Evolutionary conservation across 176 grass and related monocot genomes (phyloP), one percentile per base, ranked within the genome.

Genomic region (Leersia perrieri): DNA sequence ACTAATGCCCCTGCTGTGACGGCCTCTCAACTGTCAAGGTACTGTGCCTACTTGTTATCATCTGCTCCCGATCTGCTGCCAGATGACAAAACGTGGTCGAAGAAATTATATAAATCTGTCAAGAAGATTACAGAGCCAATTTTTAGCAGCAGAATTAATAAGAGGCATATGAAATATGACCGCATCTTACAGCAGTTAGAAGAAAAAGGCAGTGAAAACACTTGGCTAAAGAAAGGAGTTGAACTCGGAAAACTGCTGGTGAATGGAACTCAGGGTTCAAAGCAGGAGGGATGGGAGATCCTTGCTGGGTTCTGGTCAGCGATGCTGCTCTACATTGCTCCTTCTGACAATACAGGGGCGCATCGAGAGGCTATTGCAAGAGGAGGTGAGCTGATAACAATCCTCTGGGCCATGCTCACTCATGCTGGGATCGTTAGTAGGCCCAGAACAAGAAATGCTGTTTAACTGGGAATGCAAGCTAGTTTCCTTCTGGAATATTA

Each of bases 121-220:
- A 20, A 65, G 29, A 33, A 33, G 30, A 65, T 65, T 5, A 12
- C 9, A 13, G 6, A 33, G 6, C 30, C 62, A 7, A 65, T 65
- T 65, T 64, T 65, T 5, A 65, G 30, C 0, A 1, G 15, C 0
- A 0, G 14, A n/a, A n/a, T n/a, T 0, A 18, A 32, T 20, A 1
- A 9, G 15, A 33, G 15, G 6, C 63, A 5, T 32, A 8, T 32
- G 12, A 14, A 32, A 18, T 64, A 64, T 64, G 13, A 65, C 0
- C 15, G 1, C 29, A 18, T 65, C 0, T 18, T 33, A 65, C 7
- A 3, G 33, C 14, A 18, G 62, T 33, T 65, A 7, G 62, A 14
- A 32, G 62, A 33, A 65, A 65, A 33, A 20, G 31, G 4, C 3
- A 33, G 3, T 11, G 4, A 25, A 5, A 4, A 32, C 6, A 65